Base-by-base conservation (phyloP, 257 asterid genomes). In the Solanum sejunctum region DNA sequence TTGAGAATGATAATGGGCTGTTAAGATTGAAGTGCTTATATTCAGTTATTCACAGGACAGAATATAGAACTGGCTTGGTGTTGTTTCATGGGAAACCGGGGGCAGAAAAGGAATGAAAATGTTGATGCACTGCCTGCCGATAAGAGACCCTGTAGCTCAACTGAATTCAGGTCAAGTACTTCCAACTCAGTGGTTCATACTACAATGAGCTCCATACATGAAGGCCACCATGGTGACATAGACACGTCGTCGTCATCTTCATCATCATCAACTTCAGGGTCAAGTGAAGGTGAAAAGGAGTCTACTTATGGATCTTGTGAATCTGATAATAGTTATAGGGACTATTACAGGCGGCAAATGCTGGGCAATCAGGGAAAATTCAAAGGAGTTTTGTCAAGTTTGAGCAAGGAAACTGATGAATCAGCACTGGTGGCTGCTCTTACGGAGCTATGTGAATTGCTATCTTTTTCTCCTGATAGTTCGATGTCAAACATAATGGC, bases 51-150 rank as follows among this genome's bases (percentile, higher is more conserved):
- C 64, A 10, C 82, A 77, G 82, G 64, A 77, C 43, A 16, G 39
- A 63, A 15, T 77, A 77, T 87, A 79, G 86, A 77, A 26, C 82
- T 77, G 82, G 82, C 82, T 77, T 77, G 82, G 82, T 87, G 26
- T 51, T 85, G 80, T 73, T 54, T 23, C 83, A 97, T 97, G 99
- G 92, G 89, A 77, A 94, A 86, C 89, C 93, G 98, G 85, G 98
- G 99, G 84, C 97, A 95, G 84, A 97, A 97, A 85, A 91, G 99
- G 86, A 87, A 90, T 63, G 99, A 97, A 60, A 86, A 84, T 12
- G 91, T 87, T 88, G 98, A 97, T 55, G 93, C 86, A 88, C 89
- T 95, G 88, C 99, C 99, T 1, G 97, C 98, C 7, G 99, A 97
- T 88, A 97, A 97, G 89, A 91, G 99, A 86, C 93, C 97, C 2